A percentile compares a stretch with the other conserved stretches of the same genome.
phyloP scores from a whole-genome alignment of 192 early-diverging fungal species.

The Entomortierella parvispora region DNA sequence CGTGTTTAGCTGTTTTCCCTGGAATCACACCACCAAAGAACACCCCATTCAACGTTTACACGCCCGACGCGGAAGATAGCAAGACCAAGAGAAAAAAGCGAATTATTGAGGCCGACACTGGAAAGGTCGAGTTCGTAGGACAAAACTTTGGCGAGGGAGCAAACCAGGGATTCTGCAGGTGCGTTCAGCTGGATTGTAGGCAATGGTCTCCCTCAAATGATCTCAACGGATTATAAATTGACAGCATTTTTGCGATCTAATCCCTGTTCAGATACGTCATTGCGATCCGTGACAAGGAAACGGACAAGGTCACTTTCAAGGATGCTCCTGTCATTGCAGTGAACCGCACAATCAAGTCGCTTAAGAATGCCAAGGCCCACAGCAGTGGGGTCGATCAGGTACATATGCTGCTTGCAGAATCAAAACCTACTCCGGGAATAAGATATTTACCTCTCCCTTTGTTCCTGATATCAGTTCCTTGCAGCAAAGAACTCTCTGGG shows the following conservation, averaged over 20 bases:
- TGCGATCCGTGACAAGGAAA: slow-evolving; percentile 79
- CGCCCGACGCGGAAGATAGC: slow-evolving; percentile 29
- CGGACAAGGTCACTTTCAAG: slow-evolving; percentile 74
- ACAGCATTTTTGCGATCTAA: too few relatives aligned
- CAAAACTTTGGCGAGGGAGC: slow-evolving; percentile 71
- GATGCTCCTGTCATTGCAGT: slow-evolving; percentile 74
- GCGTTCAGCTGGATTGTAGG: slow-evolving; percentile 9
- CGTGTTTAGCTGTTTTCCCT: slow-evolving; percentile 59
- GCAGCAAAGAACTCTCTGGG: slow-evolving; percentile 83
- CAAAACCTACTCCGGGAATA: too few relatives aligned
- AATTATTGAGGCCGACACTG: slow-evolving; percentile 73
- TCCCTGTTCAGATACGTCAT: slow-evolving; percentile 84
- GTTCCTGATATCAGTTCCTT: slow-evolving; percentile 57
- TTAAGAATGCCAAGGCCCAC: slow-evolving; percentile 52
- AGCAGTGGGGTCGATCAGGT: slow-evolving; percentile 29
- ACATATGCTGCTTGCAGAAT: neutral
- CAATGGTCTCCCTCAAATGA: neutral
- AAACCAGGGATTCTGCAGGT: slow-evolving; percentile 59
- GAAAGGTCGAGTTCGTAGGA: slow-evolving; percentile 81
- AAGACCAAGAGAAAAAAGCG: slow-evolving; percentile 52
- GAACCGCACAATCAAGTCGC: slow-evolving; percentile 74
- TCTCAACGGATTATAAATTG: neutral
- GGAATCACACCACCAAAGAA: slow-evolving; percentile 54
- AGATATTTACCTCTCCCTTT: too few relatives aligned
- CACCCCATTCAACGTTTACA: slow-evolving; percentile 56